Base-by-base conservation (phyloP, 163 green algal species). In the Scenedesmus sp. region DNA sequence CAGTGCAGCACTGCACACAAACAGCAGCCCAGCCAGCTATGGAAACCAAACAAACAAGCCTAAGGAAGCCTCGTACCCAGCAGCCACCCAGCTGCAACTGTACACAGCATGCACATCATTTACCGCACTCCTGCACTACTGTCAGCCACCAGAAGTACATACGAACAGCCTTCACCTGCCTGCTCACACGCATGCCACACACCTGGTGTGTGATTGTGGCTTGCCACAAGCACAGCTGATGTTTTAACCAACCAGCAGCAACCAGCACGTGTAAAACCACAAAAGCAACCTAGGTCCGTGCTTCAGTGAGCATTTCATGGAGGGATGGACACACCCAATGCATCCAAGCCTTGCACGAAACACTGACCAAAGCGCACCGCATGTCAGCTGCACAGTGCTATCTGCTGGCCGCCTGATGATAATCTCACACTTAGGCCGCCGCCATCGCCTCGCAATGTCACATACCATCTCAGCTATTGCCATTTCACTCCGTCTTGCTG, bases 401-500 rank as follows among this genome's bases (percentile, higher is more conserved):
- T 26, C 77, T 62, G 15, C 76, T n/a, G 64, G 34, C 34, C 34
- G 34, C 34, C 34, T 46, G 34, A 46, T 46, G 64, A 76, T 18
- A 76, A 46, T 46, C 34, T 16, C 13, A 73, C 64, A 73, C 64
- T 16, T 16, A 73, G 12, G 13, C 12, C 64, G 64, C 64, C 64
- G 34, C 74, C 73, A 13, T 54, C 74, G 26, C 34, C 2, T 2
- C 26, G n/a, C 6, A 16, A 54, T 54, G 74, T 54, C 18, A 59
- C 10, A 82, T 18, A 64, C 10, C 62, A 2, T 46, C 12, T 34
- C 79, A 4, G 16, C 52, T 34, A 13, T 73, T 13, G 12, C 70
- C 74, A 26, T 13, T 84, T 52, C 12, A 88, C 82, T 74, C 82
- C 0, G 15, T 23, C 84, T 89, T 82, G 67, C 81, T 20, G 81